Evolutionary conservation across 371 early-diverging fungal genomes (phyloP).

Genomic region (Neoconidiobolus thromboides): DNA sequence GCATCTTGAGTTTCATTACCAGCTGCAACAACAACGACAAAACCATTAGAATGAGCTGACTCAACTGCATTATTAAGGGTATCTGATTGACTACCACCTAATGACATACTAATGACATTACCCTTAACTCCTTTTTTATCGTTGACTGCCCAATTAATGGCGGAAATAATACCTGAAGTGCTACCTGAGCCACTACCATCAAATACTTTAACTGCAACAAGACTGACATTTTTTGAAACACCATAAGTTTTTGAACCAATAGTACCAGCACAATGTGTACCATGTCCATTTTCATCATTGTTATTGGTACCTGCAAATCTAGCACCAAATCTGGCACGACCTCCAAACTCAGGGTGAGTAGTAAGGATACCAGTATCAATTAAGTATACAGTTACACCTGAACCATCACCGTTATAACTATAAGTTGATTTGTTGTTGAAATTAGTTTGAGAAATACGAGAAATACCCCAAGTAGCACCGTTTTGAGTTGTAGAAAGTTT

Average conservation of each 20-base stretch:
- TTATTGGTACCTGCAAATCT: conserved; percentile 57
- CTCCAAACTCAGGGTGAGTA: conserved; percentile 58
- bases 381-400: conserved; percentile 39
- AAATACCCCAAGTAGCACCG: conserved; percentile 24
- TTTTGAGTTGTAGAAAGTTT: neutral
- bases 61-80: conserved; percentile 18
- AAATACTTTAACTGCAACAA: conserved; percentile 77
- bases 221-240: conserved; percentile 66
- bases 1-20: conserved; percentile 37
- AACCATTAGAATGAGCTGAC: conserved; percentile 1
- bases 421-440: conserved; percentile 13
- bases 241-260: conserved; percentile 56
- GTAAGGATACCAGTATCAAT: conserved; percentile 54
- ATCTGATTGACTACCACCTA: conserved; percentile 14
- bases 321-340: conserved; percentile 57
- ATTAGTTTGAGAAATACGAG: conserved; percentile 21
- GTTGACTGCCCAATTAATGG: conserved; percentile 40
- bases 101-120: conserved; percentile 33
- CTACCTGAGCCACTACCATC: conserved; percentile 39
- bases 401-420: conserved; percentile 29
- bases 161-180: conserved; percentile 40
- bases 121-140: conserved; percentile 15
- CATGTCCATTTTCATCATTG: conserved; percentile 21
- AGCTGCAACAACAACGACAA: conserved; percentile 27
- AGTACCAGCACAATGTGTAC: conserved; percentile 70